Conservation (phyloP, 192 early-diverging fungal genomes). For the Funneliformis mosseae region DNA sequence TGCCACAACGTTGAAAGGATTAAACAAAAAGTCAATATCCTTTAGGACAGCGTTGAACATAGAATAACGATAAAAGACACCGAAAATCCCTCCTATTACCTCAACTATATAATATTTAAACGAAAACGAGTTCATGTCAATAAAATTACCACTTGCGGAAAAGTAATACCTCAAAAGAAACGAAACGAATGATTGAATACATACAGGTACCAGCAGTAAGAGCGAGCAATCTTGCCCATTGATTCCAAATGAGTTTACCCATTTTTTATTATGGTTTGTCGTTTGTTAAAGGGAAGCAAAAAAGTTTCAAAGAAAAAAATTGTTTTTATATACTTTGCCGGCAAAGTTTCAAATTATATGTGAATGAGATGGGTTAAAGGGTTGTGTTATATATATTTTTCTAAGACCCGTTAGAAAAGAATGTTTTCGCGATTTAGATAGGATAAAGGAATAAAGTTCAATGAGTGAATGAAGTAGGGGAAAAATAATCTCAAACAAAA, state of each 20-base stretch:
- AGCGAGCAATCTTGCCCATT: conserved; percentile 28
- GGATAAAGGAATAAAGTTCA: too few relatives aligned
- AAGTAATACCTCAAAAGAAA: not conserved
- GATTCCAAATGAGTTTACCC: conserved; percentile 29
- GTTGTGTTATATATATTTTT: too few relatives aligned
- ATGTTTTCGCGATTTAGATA: too few relatives aligned
- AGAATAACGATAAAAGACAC: not conserved
- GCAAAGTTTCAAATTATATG: too few relatives aligned
- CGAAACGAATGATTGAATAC: not conserved
- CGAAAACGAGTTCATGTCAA: not conserved
- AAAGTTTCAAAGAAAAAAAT: too few relatives aligned
- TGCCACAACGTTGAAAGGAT: conserved; percentile 6
- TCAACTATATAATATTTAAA: not conserved
- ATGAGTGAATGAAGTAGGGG: too few relatives aligned
- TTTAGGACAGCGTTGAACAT: not conserved
- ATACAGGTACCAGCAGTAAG: conserved; percentile 30
- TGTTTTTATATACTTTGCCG: too few relatives aligned
- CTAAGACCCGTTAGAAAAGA: too few relatives aligned
- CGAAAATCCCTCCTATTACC: not conserved
- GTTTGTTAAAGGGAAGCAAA: not conserved
- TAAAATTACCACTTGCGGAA: not conserved
- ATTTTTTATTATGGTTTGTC: conserved; percentile 9
- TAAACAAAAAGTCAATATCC: not conserved
- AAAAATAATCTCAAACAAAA: too few relatives aligned
- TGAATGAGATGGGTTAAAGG: too few relatives aligned